Base-by-base conservation (phyloP, 805 yeast species). In the Candida gorgasii region DNA sequence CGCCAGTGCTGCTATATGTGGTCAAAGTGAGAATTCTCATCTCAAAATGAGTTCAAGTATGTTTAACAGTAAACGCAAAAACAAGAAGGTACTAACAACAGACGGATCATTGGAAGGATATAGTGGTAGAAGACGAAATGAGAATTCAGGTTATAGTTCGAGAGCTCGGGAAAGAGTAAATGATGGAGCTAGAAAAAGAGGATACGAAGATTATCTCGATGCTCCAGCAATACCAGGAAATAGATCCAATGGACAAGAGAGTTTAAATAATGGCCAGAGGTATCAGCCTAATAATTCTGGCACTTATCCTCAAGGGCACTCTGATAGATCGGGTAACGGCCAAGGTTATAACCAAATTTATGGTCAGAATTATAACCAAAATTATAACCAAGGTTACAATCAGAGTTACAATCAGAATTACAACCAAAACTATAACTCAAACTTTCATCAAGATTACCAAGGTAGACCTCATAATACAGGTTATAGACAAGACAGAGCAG, bases 181-280 rank as follows among this genome's bases (percentile, higher is more conserved):
- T n/a, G 37, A 33, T 11, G 7, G 17, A 7, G 36, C 7, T 14
- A 42, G 52, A 39, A 40, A 46, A 14, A 11, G 58, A 12, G 44
- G 37, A 26, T 46, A 48, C 31, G 48, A 37, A n/a, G 45, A 48
- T n/a, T 49, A 48, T 23, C n/a, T n/a, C n/a, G n/a, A n/a, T n/a
- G n/a, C n/a, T n/a, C n/a, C n/a, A n/a, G n/a, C n/a, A n/a, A n/a
- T n/a, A n/a, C n/a, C n/a, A n/a, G n/a, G n/a, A n/a, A 28, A 9
- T 14, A 16, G 28, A 11, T 15, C 4, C 9, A 13, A 19, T 17
- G 27, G 19, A 8, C 22, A 28, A 8, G 22, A n/a, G 49, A 38
- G 47, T 45, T 27, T 35, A 39, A 9, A 34, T 5, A 5, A 16
- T 13, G 16, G 33, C 8, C 35, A 31, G 8, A 27, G 28, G 39